phyloP scores from a whole-genome alignment of 257 asterid species.

The Solanum ahanhuiri region DNA sequence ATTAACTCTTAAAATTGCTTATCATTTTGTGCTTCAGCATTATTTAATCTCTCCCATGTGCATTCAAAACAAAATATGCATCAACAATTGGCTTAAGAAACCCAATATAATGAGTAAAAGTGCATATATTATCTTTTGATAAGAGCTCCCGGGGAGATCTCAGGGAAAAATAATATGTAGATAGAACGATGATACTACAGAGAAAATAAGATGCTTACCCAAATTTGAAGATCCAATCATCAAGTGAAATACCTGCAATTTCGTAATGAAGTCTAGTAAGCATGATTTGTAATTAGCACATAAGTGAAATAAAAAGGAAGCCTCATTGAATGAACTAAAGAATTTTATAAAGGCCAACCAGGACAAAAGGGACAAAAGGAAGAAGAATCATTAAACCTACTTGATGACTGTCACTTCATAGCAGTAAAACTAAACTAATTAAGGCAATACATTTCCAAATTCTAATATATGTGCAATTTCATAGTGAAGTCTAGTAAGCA shows the following conservation, averaged over 20 bases:
- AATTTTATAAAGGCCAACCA: neutral
- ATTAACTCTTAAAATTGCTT: neutral
- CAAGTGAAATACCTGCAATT: slow-evolving; percentile 86
- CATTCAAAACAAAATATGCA: neutral
- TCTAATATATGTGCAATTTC: slow-evolving; percentile 22
- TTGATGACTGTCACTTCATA: neutral
- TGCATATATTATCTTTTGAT: neutral
- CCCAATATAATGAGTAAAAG: neutral
- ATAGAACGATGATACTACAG: neutral
- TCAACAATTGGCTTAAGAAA: neutral
- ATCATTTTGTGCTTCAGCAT: neutral
- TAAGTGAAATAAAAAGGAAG: neutral
- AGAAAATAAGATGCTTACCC: slow-evolving; percentile 42
- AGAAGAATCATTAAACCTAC: neutral
- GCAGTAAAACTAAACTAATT: neutral
- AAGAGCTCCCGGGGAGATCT: neutral
- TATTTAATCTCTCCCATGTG: neutral
- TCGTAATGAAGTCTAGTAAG: slow-evolving; percentile 3
- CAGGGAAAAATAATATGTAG: neutral
- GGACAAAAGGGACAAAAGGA: neutral
- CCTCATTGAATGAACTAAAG: neutral
- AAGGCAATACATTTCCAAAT: no score
- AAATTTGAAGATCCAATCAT: slow-evolving; percentile 82
- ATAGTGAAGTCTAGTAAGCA: slow-evolving; percentile 2
- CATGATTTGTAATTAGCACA: neutral